phyloP scores from a whole-genome alignment of 1,284 basidiomycete genomes.

The Thelephora terrestris region DNA sequence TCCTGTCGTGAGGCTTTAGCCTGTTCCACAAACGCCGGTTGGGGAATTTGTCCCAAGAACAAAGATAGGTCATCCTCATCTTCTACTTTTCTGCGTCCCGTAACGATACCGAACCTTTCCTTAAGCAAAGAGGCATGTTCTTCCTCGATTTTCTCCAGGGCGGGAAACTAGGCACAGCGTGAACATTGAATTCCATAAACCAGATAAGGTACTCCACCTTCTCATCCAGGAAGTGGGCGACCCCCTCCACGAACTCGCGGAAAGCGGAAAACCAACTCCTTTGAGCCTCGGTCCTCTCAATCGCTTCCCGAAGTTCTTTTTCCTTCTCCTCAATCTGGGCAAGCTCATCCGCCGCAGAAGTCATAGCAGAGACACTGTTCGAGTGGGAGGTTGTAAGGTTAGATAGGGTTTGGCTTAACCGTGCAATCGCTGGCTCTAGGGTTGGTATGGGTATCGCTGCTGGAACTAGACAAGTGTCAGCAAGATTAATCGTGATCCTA shows the following conservation, averaged over 20 bases:
- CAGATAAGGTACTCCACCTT: constrained; percentile 47
- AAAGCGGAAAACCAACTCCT: constrained; percentile 83
- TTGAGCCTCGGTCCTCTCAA: constrained; percentile 72
- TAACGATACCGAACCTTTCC: constrained; percentile 66
- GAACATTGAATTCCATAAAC: neutral
- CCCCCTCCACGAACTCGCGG: constrained; percentile 77
- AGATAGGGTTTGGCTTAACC: constrained; percentile 53
- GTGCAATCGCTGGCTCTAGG: constrained; percentile 45
- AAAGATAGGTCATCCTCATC: constrained; percentile 75
- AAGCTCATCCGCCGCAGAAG: constrained; percentile 59
- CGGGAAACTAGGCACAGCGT: constrained; percentile 51
- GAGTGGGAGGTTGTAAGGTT: constrained; percentile 64
- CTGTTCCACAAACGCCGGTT: constrained; percentile 7
- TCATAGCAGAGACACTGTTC: constrained; percentile 50
- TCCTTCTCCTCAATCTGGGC: constrained; percentile 66
- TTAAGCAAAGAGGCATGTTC: constrained; percentile 67
- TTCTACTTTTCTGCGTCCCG: constrained; percentile 56
- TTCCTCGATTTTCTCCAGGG: constrained; percentile 77
- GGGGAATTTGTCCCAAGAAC: constrained; percentile 54
- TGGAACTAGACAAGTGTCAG: constrained; percentile 38
- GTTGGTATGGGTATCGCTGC: constrained; percentile 46
- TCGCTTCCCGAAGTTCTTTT: constrained; percentile 69
- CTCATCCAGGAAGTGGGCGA: constrained; percentile 85
- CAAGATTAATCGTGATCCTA: constrained; percentile 9
- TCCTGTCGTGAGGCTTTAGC: constrained; percentile 32